Base-by-base conservation (phyloP, 208 protist species). In the Porcisia deanei region DNA sequence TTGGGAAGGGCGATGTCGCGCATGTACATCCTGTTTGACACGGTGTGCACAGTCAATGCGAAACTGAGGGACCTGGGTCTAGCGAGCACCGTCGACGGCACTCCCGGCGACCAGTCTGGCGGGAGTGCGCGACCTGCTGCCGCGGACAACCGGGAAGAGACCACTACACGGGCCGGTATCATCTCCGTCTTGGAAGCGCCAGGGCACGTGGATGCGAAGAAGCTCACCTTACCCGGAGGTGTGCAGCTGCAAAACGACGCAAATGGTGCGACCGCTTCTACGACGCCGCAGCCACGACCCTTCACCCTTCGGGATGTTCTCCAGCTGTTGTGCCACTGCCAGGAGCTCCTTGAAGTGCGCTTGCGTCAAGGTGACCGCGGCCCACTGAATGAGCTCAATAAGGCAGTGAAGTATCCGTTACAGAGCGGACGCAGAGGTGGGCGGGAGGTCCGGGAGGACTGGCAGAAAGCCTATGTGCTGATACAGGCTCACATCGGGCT, bases 381-480 rank as follows among this genome's bases (percentile, higher is more conserved):
- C 37, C 89, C 86, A 16, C 77, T 97, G 47, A 96, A 96, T 85
- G 86, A 90, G 71, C 64, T 96, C 30, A 95, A 96, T 82, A 92
- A 91, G 65, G 57, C 37, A n/a, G 82, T 95, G 25, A 78, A 84
- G 55, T 93, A 85, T 61, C 90, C 91, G 1, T 49, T 96, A 12
- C 85, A 91, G 34, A 88, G 77, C 68, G 91, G 91, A 6, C 83
- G 88, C 22, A 64, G 74, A n/a, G 89, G 91, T 14, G 88, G 90
- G 37, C 80, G 91, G 18, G 91, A 94, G 68, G 92, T 97, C 37
- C 85, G 89, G 1, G 92, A 97, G 75, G 84, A 95, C 58, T 97
- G 94, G 94, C 94, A 97, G 59, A 97, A 97, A 83, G 77, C 85
- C 12, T 96, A 91, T 76, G 79, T 97, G 12, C 84, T 97, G 14